Conservation (phyloP, 2,329 filamentous ascomycete genomes). For the Aspergillus aculeatinus region DNA sequence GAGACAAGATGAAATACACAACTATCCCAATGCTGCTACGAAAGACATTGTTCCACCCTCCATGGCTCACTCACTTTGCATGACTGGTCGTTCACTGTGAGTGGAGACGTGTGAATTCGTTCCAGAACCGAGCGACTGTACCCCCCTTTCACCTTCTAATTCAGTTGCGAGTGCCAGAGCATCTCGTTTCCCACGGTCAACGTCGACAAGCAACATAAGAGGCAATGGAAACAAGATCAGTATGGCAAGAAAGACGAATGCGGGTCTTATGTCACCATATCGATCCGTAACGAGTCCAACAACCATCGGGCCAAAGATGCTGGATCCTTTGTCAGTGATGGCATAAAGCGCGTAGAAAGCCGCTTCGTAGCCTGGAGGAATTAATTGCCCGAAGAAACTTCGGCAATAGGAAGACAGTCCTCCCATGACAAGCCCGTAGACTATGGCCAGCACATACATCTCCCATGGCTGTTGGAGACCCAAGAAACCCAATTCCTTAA, state of each 20-base stretch:
- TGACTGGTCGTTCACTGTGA: neutral
- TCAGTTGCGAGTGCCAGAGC: slow-evolving; percentile 63
- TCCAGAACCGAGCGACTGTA: slow-evolving; percentile 26
- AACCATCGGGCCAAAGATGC: slow-evolving; percentile 89
- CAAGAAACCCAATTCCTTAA: slow-evolving; percentile 70
- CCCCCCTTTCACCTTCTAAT: slow-evolving; percentile 33
- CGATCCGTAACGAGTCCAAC: slow-evolving; percentile 89
- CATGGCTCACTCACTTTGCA: neutral
- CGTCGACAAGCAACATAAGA: slow-evolving; percentile 79
- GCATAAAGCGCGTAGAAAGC: slow-evolving; percentile 96
- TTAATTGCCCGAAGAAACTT: slow-evolving; percentile 87
- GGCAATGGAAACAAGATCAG: slow-evolving; percentile 84
- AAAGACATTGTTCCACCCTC: neutral
- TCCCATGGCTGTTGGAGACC: slow-evolving; percentile 95
- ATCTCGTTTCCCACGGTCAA: slow-evolving; percentile 72
- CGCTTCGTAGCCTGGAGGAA: slow-evolving; percentile 89
- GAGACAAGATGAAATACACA: neutral
- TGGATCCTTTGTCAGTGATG: slow-evolving; percentile 95
- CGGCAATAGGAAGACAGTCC: slow-evolving; percentile 89
- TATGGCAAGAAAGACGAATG: slow-evolving; percentile 86
- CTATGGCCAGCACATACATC: slow-evolving; percentile 87
- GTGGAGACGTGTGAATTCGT: slow-evolving; percentile 10
- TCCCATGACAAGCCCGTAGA: slow-evolving; percentile 94
- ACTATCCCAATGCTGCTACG: neutral
- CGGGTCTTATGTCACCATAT: slow-evolving; percentile 75